Evolutionary conservation across 805 yeast species (phyloP), one percentile per base, ranked within the genome.

Genomic region (Maudiozyma saulgeensis): DNA sequence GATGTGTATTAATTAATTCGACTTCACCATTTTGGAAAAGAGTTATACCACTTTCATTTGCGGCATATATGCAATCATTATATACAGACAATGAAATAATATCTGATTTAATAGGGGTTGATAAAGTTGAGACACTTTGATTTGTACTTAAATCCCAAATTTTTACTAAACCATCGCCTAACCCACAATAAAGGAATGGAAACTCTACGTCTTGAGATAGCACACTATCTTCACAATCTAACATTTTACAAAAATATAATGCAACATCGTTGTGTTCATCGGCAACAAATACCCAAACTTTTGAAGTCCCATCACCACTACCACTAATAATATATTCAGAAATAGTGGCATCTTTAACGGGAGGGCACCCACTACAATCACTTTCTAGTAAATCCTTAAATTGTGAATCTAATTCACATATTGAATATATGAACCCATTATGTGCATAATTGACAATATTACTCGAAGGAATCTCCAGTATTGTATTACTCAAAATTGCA

Each of bases 251-350:
- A 2, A 56, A 47, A 13, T 39, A 41, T 6, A 62, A 37, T 2
- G 43, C 35, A 4, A 61, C 57, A 18, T 47, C 15, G 4, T 57
- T 52, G 19, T 52, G 44, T 4, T 43, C 44, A n/a, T 39, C 61
- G 39, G 47, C 57, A 4, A 49, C 49, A 19, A 80, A 58, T 0
- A 79, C 77, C 98, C 98, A 91, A 12, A 88, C 63, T 57, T 87
- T 87, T n/a, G 84, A 78, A 8, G 76, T 57, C 0, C 97, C 98
- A 67, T 93, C 98, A 43, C 98, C 98, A 46, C 96, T 95, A 26
- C 95, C 91, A 2, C 86, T 74, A 4, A 83, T 66, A 7, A 85
- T 60, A 9, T 69, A 63, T 38, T 74, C 76, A 15, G 32, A 26
- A 8, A 38, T 28, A 16, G 28, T 21, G 3, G 45, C 21, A 26